These are phyloP conservation scores for Nigrospora sphaerica DNA, from an alignment of 2,329 filamentous ascomycete species.

Conservation along the genomic window DNA sequence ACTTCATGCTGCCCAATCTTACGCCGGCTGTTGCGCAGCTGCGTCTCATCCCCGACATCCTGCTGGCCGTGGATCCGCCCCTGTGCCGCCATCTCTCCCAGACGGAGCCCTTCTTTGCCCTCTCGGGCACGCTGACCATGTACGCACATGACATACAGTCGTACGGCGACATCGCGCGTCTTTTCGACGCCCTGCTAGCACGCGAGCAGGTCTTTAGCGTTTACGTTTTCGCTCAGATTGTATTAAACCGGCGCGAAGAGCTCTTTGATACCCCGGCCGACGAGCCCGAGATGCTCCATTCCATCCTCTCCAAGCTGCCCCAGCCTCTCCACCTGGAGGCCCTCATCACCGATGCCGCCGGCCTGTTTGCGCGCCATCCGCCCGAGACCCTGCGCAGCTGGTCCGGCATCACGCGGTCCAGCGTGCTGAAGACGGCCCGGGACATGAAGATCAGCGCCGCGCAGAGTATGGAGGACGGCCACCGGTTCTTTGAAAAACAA, in stretches of 20 bases:
- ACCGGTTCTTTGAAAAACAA: slow-evolving; percentile 63
- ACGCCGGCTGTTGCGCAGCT: slow-evolving; percentile 77
- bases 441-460: slow-evolving; percentile 37
- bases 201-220: slow-evolving; percentile 81
- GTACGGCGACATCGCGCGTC: slow-evolving; percentile 78
- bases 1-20: slow-evolving; percentile 94
- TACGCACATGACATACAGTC: slow-evolving; percentile 94
- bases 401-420: slow-evolving; percentile 64
- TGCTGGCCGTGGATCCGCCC: slow-evolving; percentile 62
- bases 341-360: slow-evolving; percentile 60
- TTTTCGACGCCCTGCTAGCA: slow-evolving; percentile 89
- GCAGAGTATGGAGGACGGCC: slow-evolving; percentile 60
- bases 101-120: slow-evolving; percentile 83
- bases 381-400: slow-evolving; percentile 68
- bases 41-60: slow-evolving; percentile 76
- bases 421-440: slow-evolving; percentile 78
- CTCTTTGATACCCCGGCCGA: slow-evolving; percentile 77
- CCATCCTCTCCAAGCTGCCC: slow-evolving; percentile 79
- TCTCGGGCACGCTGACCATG: slow-evolving; percentile 89
- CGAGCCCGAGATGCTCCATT: slow-evolving; percentile 89
- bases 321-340: slow-evolving; percentile 72
- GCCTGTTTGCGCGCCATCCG: slow-evolving; percentile 59
- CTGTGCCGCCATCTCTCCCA: slow-evolving; percentile 70
- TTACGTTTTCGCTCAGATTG: slow-evolving; percentile 87
- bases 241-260: slow-evolving; percentile 72